Conservation (phyloP, 2,329 filamentous ascomycete genomes). For the Dactylellina haptotyla region DNA sequence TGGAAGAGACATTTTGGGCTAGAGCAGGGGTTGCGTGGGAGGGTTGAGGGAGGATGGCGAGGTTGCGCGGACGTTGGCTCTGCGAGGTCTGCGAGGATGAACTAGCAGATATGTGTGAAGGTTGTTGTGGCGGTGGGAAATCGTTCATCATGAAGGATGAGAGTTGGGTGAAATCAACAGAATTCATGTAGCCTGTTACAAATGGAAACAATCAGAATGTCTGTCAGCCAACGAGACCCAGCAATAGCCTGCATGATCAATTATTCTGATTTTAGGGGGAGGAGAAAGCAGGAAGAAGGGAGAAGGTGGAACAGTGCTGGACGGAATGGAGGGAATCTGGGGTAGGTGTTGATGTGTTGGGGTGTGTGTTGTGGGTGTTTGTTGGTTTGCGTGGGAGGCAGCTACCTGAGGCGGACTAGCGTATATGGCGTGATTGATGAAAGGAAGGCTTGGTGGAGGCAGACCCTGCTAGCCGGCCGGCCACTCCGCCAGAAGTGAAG, state of each 20-base stretch:
- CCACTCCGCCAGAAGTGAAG: not conserved
- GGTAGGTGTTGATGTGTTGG: conserved; percentile 39
- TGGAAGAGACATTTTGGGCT: conserved; percentile 33
- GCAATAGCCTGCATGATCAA: conserved; percentile 31
- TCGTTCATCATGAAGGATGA: conserved; percentile 52
- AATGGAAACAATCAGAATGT: conserved; percentile 26
- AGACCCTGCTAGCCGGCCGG: not conserved
- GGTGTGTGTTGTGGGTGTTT: conserved; percentile 29
- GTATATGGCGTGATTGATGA: conserved; percentile 46
- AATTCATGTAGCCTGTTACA: conserved; percentile 50
- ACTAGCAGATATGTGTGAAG: conserved; percentile 34
- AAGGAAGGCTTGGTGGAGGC: no score
- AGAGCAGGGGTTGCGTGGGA: conserved; percentile 32
- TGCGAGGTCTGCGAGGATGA: conserved; percentile 34
- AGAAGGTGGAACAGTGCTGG: not conserved
- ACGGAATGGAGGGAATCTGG: conserved; percentile 14
- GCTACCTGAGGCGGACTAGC: conserved; percentile 18
- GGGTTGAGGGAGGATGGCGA: conserved; percentile 50
- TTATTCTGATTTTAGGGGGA: conserved; percentile 3
- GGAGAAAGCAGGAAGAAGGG: conserved; percentile 20
- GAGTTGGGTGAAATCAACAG: conserved; percentile 49
- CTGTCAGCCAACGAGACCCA: conserved; percentile 47
- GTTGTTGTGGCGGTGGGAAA: conserved; percentile 45
- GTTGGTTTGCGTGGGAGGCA: conserved; percentile 17
- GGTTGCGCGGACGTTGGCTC: conserved; percentile 41